Percentiles rank a stretch among this genome's conserved stretches.
Evolutionary conservation across 352 stramenopile species (phyloP).

Genomic region (Globisporangium carolinianum): DNA sequence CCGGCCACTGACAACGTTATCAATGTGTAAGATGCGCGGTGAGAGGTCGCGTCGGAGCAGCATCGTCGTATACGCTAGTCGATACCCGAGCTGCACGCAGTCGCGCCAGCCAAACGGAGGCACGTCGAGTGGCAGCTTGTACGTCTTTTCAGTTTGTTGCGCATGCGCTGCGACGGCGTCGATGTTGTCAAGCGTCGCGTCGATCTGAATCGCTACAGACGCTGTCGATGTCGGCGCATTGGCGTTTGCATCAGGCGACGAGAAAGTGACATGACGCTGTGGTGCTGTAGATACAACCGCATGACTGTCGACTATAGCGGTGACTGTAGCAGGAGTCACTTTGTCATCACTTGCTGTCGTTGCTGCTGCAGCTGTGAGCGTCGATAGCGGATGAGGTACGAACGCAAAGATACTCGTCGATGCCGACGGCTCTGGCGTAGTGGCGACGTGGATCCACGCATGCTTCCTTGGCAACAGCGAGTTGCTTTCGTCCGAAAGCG

Average conservation of each 20-base stretch:
- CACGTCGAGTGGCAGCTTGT: constrained; percentile 29
- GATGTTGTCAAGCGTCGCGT: not conserved
- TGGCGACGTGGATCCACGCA: constrained; percentile 34
- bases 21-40: constrained; percentile 21
- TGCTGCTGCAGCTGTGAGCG: not conserved
- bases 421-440: not conserved
- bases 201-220: constrained; percentile 16
- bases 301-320: too few relatives aligned
- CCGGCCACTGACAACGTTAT: constrained; percentile 25
- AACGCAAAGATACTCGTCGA: constrained; percentile 57
- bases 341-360: not conserved
- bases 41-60: constrained; percentile 51
- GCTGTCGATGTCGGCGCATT: not conserved
- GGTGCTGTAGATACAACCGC: too few relatives aligned
- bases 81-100: constrained; percentile 37
- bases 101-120: constrained; percentile 40
- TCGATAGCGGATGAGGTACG: constrained; percentile 1
- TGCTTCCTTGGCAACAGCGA: constrained; percentile 16
- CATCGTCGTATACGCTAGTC: constrained; percentile 40
- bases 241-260: not conserved
- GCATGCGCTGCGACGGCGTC: constrained; percentile 10
- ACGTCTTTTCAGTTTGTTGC: constrained; percentile 41
- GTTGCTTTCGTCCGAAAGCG: too few relatives aligned
- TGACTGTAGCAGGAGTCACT: not conserved
- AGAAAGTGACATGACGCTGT: not conserved